A percentile compares a stretch with the other conserved stretches of the same genome.
phyloP scores from a whole-genome alignment of 495 filamentous ascomycete genomes.

The Elasticomyces elasticus region DNA sequence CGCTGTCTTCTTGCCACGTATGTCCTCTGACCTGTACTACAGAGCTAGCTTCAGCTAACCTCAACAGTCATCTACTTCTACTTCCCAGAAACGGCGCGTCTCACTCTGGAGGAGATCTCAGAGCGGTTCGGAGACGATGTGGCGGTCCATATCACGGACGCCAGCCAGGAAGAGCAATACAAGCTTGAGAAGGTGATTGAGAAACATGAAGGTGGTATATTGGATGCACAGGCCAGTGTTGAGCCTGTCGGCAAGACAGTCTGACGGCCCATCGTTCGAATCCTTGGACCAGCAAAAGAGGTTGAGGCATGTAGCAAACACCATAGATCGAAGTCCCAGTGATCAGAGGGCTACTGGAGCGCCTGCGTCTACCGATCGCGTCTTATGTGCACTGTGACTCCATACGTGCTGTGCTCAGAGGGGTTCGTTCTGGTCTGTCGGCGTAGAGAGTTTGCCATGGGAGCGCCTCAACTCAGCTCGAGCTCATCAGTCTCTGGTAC shows the following conservation, averaged over 20 bases:
- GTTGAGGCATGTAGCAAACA: not conserved
- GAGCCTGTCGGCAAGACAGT: not conserved
- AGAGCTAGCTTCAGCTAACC: not conserved
- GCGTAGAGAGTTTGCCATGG: no score
- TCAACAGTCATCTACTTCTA: conserved; percentile 8
- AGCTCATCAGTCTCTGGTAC: no score
- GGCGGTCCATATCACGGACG: conserved; percentile 17
- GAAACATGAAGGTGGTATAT: not conserved
- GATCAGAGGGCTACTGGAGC: no score
- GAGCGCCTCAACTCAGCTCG: no score
- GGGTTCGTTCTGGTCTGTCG: no score
- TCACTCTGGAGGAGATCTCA: conserved; percentile 14
- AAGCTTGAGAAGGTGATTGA: not conserved
- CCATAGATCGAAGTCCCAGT: no score
- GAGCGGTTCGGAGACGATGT: conserved; percentile 17
- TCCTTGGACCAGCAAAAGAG: not conserved
- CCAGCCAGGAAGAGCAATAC: conserved; percentile 21
- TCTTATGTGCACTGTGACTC: no score
- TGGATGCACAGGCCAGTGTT: not conserved
- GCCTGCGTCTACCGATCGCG: no score
- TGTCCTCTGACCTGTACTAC: not conserved
- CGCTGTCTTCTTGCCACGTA: conserved; percentile 10
- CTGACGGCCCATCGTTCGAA: not conserved
- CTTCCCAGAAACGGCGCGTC: conserved; percentile 11
- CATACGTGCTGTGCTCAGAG: no score